Evolutionary conservation across 1,284 basidiomycete species (phyloP), one percentile per base, ranked within the genome.

Genomic region (Mycena sp.): DNA sequence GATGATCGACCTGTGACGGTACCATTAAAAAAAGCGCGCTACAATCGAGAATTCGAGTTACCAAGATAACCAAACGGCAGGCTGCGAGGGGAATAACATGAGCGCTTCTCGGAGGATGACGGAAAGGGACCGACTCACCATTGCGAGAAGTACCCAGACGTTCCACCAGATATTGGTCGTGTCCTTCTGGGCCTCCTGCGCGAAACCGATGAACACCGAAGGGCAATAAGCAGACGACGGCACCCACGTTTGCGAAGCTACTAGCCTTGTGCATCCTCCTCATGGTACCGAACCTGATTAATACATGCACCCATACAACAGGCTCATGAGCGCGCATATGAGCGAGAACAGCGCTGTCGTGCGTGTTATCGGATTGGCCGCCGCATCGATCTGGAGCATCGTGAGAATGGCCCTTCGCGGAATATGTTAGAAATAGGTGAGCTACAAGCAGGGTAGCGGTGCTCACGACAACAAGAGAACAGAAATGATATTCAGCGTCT

Each of bases 81-180:
- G 72, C 65, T 67, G 30, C 9, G 11, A 14, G 29, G 6, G 37
- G 2, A 54, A 6, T 26, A 37, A 57, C 11, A 37, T 21, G 16
- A 26, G 23, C 11, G 25, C 40, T 11, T n/a, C 21, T 25, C 10
- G 14, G 16, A 23, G 40, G 6, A n/a, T 4, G 26, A 25, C 11
- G 38, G 35, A 41, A 17, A 25, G 12, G 21, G 17, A 17, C 19
- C 6, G 3, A 25, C 61, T 10, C 38, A 63, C 65, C 75, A 87
- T 83, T 0, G 88, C 85, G 26, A 91, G 79, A 19, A 91, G 72
- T 0, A 91, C 85, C 87, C 89, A 90, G 16, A 90, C 85, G 70
- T 91, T 91, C 90, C 89, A 91, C 69, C 83, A 78, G 41, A 89
- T 83, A 25, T 78, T 75, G 0, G 85, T 83, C 40, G 81, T 81